Conservation (phyloP, 2,329 filamentous ascomycete genomes). For the Fusarium subglutinans region DNA sequence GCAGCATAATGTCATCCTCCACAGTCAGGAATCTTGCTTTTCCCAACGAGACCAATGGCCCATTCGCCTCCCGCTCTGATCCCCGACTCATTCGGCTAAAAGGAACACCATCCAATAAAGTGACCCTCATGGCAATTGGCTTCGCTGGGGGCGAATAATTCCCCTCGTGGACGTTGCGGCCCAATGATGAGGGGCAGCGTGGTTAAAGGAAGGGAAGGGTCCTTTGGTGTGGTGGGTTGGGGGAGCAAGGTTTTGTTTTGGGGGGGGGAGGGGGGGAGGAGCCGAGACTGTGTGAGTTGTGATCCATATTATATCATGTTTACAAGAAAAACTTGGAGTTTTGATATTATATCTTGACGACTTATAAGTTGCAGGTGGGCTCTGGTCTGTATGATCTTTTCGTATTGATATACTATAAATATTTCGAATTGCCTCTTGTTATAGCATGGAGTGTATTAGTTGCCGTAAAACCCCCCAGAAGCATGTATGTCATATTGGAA, state of each 20-base stretch:
- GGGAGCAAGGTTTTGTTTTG: slow-evolving; percentile 24
- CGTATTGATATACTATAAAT: slow-evolving; percentile 11
- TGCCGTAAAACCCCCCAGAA: background rate
- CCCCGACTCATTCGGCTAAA: background rate
- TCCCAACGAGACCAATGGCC: background rate
- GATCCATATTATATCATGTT: background rate
- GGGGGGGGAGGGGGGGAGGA: slow-evolving; percentile 16
- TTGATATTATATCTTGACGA: background rate
- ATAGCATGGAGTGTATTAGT: slow-evolving; percentile 3
- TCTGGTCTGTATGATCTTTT: background rate
- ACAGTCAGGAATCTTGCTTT: slow-evolving; percentile 7
- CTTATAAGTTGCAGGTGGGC: background rate
- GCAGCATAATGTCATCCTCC: slow-evolving; percentile 25
- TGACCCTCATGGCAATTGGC: background rate
- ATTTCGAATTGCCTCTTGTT: slow-evolving; percentile 5
- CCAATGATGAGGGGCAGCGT: slow-evolving; percentile 35
- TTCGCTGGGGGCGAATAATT: slow-evolving; percentile 3
- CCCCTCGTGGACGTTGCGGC: slow-evolving; percentile 36
- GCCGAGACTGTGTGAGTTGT: slow-evolving; percentile 16
- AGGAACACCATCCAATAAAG: background rate
- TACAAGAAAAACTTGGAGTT: background rate
- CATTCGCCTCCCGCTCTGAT: slow-evolving; percentile 21
- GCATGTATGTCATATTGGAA: slow-evolving; percentile 18
- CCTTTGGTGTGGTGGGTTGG: slow-evolving; percentile 38
- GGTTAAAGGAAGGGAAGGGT: slow-evolving; percentile 2